These are phyloP conservation scores for Russula abietina DNA, from an alignment of 768 basidiomycete species.

Conservation along the genomic window DNA sequence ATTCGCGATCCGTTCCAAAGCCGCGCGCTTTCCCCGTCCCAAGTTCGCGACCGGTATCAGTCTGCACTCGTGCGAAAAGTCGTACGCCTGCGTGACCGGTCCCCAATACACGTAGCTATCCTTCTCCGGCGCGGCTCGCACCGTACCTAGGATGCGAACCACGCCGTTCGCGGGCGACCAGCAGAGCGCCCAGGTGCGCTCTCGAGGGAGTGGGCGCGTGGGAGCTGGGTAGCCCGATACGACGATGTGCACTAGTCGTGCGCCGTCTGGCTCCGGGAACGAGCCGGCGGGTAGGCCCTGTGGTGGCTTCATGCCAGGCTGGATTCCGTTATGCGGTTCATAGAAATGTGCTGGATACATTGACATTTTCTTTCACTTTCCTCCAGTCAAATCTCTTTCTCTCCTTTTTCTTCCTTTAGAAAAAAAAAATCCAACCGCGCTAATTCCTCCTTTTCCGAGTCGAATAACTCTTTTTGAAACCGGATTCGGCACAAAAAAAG, in stretches of 20 bases:
- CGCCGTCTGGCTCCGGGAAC: constrained; percentile 22
- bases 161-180: constrained; percentile 18
- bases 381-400: no score
- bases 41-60: constrained; percentile 20
- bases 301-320: constrained; percentile 24
- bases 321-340: constrained; percentile 23
- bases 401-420: not conserved
- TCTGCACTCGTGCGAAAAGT: constrained; percentile 10
- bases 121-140: constrained; percentile 20
- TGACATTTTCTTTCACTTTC: constrained; percentile 6
- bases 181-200: constrained; percentile 22
- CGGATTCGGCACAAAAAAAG: not conserved
- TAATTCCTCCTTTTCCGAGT: no score
- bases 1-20: constrained; percentile 21
- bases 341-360: constrained; percentile 24
- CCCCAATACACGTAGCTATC: constrained; percentile 23
- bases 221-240: constrained; percentile 21
- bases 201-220: constrained; percentile 16
- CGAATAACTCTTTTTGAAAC: no score
- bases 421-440: no score
- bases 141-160: constrained; percentile 7
- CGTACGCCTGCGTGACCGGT: constrained; percentile 18
- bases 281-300: constrained; percentile 12
- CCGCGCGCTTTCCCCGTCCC: constrained; percentile 13
- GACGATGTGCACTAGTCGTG: constrained; percentile 21